phyloP scores from a whole-genome alignment of 2,329 filamentous ascomycete species.

The Ophiostoma angusticollis region DNA sequence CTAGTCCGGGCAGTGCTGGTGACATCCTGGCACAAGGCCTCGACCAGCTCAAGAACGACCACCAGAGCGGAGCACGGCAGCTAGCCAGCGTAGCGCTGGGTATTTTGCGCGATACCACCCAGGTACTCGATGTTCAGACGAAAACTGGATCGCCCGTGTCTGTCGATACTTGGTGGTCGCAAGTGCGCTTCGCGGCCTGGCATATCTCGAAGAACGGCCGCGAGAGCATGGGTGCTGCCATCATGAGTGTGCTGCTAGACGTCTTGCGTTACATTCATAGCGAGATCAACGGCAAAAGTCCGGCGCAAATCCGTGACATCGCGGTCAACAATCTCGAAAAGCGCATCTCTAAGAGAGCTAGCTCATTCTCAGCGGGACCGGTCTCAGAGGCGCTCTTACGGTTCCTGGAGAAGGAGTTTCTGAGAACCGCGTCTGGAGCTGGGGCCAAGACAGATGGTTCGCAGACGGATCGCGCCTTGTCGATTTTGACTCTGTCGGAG shows the following conservation, averaged over 20 bases:
- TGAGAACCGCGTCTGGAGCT: background rate
- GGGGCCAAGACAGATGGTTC: background rate
- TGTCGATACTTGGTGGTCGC: constrained; percentile 39
- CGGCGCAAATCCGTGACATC: constrained; percentile 7
- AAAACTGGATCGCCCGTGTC: constrained; percentile 7
- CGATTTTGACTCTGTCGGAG: constrained; percentile 47
- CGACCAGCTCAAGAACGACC: constrained; percentile 37
- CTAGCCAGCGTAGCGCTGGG: constrained; percentile 41
- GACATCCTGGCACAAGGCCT: constrained; percentile 33
- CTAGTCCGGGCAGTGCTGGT: constrained; percentile 25
- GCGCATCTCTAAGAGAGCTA: constrained; percentile 13
- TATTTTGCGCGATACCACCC: constrained; percentile 34
- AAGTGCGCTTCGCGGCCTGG: constrained; percentile 44
- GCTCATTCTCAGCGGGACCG: constrained; percentile 13
- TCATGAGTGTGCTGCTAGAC: constrained; percentile 35
- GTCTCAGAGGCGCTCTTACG: constrained; percentile 21
- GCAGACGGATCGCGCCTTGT: no score
- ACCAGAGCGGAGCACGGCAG: constrained; percentile 45
- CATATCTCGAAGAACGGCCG: constrained; percentile 52
- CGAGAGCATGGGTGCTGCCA: constrained; percentile 53
- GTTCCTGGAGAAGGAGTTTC: constrained; percentile 24
- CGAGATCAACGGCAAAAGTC: constrained; percentile 14
- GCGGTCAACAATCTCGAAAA: constrained; percentile 12
- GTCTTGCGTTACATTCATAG: constrained; percentile 29
- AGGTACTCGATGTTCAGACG: constrained; percentile 19